A percentile compares a stretch with the other conserved stretches of the same genome.
These are phyloP conservation scores for Murraya paniculata DNA, from an alignment of 345 rosid species.

Conservation along the genomic window DNA sequence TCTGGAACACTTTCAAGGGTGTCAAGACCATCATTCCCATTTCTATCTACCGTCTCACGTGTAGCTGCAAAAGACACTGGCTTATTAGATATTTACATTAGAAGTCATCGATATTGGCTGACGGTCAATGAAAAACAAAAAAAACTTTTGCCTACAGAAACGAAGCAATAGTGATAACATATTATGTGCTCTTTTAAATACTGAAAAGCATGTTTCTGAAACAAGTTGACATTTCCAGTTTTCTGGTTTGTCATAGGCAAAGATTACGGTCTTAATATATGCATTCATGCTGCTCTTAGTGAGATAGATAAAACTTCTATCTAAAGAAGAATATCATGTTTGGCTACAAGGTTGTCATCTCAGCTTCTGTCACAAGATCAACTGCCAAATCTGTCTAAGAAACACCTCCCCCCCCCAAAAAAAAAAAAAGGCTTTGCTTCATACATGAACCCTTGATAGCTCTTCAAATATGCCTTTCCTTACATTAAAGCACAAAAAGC, in stretches of 20 bases:
- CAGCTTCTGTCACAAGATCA: background rate
- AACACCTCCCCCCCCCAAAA: background rate
- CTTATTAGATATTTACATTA: conserved; percentile 3
- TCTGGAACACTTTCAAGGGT: conserved; percentile 91
- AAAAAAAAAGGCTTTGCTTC: background rate
- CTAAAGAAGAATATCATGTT: background rate
- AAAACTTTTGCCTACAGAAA: background rate
- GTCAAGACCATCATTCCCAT: conserved; percentile 59
- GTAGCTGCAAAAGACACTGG: conserved; percentile 49
- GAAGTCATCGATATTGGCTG: background rate
- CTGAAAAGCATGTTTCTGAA: background rate
- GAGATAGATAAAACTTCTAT: background rate
- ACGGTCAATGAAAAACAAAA: background rate
- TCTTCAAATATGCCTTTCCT: background rate
- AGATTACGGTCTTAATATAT: background rate
- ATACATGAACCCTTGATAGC: background rate
- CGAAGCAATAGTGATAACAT: background rate
- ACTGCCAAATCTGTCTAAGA: background rate
- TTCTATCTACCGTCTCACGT: conserved; percentile 41
- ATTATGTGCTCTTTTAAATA: background rate
- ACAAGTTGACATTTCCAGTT: background rate
- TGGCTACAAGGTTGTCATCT: background rate
- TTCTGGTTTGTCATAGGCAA: background rate
- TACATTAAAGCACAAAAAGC: background rate
- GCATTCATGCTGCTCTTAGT: background rate